Evolutionary conservation across 2,329 filamentous ascomycete species (phyloP).

Genomic region (Plectosphaerella cucumerina): DNA sequence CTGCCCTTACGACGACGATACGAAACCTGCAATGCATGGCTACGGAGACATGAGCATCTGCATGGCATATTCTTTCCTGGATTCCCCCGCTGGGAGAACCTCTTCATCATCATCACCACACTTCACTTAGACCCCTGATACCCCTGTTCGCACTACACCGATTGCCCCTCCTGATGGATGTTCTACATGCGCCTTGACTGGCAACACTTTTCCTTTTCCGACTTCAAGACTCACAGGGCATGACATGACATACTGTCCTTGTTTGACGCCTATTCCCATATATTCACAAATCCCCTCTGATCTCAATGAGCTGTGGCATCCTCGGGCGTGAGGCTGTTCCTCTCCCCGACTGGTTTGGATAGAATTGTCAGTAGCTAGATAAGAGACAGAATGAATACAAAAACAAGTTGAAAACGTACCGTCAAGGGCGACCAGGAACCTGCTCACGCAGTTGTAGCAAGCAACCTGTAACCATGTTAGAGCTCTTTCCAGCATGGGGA

Average conservation of each 20-base stretch:
- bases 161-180: constrained; percentile 2
- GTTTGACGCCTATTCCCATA: neutral
- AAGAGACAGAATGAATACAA: neutral
- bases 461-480: constrained; percentile 42
- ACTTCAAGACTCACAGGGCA: too few relatives aligned
- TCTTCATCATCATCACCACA: constrained; percentile 13
- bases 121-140: constrained; percentile 35
- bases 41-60: neutral
- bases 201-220: constrained; percentile 3
- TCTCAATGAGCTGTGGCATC: constrained; percentile 23
- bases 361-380: constrained; percentile 17
- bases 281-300: neutral
- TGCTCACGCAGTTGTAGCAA: constrained; percentile 80
- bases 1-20: neutral
- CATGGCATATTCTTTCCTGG: constrained; percentile 8
- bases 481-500: neutral
- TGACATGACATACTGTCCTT: neutral
- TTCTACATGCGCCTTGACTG: neutral
- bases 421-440: constrained; percentile 78
- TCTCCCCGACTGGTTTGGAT: constrained; percentile 46
- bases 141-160: constrained; percentile 22
- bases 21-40: neutral
- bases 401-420: constrained; percentile 40
- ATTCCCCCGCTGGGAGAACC: constrained; percentile 13
- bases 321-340: constrained; percentile 35